These are phyloP conservation scores for Dovyalis caffra DNA, from an alignment of 345 rosid genomes.

Conservation along the genomic window DNA sequence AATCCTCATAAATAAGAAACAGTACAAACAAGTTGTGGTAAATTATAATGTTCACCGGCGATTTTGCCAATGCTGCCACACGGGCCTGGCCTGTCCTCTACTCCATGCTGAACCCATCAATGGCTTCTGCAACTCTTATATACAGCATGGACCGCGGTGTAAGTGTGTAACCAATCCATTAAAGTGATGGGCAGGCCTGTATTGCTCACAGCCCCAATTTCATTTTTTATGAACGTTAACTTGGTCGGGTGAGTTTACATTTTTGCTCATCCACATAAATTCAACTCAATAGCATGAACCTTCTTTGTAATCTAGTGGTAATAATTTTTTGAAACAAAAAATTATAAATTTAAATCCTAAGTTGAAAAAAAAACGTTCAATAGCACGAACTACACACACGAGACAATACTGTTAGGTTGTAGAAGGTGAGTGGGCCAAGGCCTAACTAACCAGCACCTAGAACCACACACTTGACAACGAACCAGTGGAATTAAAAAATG, in stretches of 20 bases:
- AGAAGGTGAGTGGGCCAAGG: neutral
- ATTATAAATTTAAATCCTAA: no score
- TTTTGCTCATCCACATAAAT: no score
- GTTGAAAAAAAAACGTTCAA: no score
- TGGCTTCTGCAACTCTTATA: neutral
- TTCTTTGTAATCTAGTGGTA: no score
- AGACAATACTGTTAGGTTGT: no score
- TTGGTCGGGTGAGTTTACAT: no score
- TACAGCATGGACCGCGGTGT: neutral
- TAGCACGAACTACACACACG: no score
- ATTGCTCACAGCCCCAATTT: no score
- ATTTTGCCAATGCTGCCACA: neutral
- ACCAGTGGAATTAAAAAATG: neutral
- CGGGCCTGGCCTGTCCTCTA: neutral
- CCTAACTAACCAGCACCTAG: neutral
- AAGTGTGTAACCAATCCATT: neutral
- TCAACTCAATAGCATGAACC: no score
- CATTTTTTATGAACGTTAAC: no score
- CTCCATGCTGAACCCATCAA: neutral
- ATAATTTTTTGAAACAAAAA: no score
- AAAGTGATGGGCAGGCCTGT: neutral
- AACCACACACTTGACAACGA: neutral
- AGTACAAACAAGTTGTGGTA: neutral
- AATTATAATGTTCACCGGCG: neutral
- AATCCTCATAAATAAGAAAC: neutral